A percentile compares a stretch with the other conserved stretches of the same genome.
phyloP scores from a whole-genome alignment of 305 asterid species.

The Fraxinus ornus region DNA sequence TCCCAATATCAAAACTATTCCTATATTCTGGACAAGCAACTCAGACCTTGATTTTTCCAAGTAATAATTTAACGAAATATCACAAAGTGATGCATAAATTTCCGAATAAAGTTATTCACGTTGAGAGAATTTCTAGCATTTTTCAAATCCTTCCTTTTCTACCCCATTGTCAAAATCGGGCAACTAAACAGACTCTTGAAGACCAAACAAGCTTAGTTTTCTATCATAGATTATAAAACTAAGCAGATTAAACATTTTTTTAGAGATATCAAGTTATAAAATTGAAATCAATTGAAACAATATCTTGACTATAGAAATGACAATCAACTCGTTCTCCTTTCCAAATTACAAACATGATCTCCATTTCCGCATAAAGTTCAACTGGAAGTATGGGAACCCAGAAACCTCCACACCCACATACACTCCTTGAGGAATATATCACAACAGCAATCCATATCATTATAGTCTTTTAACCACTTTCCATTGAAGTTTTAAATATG shows the following conservation, averaged over 20 bases:
- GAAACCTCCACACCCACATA: background rate
- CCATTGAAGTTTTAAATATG: background rate
- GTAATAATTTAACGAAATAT: background rate
- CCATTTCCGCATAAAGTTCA: background rate
- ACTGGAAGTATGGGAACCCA: background rate
- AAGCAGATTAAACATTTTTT: background rate
- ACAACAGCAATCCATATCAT: background rate
- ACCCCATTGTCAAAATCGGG: background rate
- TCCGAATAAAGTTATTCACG: background rate
- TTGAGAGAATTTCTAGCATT: background rate
- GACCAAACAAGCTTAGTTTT: background rate
- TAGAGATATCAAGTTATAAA: background rate
- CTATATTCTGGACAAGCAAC: background rate
- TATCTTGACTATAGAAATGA: background rate
- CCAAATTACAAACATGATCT: background rate
- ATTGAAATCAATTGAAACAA: background rate
- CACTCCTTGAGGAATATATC: background rate
- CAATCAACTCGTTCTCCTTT: background rate
- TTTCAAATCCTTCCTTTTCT: background rate
- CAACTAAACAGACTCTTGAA: background rate
- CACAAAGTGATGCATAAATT: background rate
- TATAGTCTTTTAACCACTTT: background rate
- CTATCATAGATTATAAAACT: background rate
- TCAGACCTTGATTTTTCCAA: background rate
- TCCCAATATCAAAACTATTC: background rate